Percentiles rank a stretch among this genome's conserved stretches.
These are phyloP conservation scores for Boletus sp. DNA, from an alignment of 768 basidiomycete genomes.

Conservation along the genomic window DNA sequence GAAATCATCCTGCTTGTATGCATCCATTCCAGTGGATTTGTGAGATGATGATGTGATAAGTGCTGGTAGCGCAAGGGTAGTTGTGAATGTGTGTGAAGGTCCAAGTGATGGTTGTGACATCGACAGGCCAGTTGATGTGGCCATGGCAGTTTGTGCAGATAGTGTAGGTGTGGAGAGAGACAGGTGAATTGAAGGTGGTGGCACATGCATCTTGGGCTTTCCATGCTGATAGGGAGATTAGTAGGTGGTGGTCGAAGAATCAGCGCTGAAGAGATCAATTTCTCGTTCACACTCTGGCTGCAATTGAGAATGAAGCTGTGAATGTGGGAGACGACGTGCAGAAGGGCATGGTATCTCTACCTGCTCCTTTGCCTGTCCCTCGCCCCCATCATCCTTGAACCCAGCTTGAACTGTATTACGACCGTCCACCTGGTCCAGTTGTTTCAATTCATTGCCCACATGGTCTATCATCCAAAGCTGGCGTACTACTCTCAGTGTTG, in stretches of 20 bases:
- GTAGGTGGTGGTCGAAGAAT: no score
- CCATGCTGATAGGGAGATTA: no score
- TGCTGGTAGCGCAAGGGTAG: no score
- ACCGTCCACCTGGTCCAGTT: conserved; percentile 5
- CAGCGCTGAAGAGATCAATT: conserved; percentile 36
- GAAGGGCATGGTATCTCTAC: conserved; percentile 5
- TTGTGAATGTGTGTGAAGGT: no score
- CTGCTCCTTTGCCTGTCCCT: not conserved
- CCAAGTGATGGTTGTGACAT: no score
- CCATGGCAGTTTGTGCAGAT: no score
- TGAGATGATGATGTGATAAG: conserved; percentile 43
- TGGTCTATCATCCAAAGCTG: conserved; percentile 39
- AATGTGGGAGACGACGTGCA: not conserved
- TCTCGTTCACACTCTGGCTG: conserved; percentile 9
- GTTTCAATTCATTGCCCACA: conserved; percentile 16
- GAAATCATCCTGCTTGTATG: conserved; percentile 92
- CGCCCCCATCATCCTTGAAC: conserved; percentile 39
- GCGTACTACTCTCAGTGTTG: conserved; percentile 16
- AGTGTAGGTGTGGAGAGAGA: no score
- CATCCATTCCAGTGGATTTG: conserved; percentile 70
- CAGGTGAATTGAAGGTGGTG: no score
- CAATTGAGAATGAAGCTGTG: no score
- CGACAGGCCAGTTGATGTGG: no score
- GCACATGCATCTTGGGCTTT: no score
- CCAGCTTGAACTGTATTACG: conserved; percentile 22